Conservation (phyloP, 192 early-diverging fungal species). For the Gaertneriomyces semiglobifer region DNA sequence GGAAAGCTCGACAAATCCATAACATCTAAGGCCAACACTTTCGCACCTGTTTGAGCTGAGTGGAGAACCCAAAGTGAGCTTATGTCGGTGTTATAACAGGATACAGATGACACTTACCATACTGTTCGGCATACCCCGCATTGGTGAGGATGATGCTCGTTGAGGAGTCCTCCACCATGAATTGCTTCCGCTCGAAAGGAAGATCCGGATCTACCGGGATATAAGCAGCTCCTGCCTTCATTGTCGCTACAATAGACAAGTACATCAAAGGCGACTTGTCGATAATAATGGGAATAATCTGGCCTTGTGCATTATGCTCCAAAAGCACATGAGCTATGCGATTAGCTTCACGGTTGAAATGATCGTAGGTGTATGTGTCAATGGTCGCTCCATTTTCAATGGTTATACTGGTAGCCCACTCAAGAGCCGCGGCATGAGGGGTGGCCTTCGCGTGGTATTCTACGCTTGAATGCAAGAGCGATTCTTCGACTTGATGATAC, state of each 20-base stretch:
- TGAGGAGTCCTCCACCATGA: conserved; percentile 18
- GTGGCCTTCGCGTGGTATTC: conserved; percentile 7
- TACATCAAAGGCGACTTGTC: conserved; percentile 7
- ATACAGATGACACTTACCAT: background rate
- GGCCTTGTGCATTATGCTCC: background rate
- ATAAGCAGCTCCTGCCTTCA: conserved; percentile 39
- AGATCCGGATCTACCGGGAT: conserved; percentile 26
- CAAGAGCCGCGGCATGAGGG: conserved; percentile 8
- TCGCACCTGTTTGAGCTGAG: background rate
- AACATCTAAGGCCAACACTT: background rate
- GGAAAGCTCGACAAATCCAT: background rate
- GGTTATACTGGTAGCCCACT: conserved; percentile 1
- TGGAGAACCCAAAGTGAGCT: background rate
- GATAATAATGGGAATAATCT: conserved; percentile 5
- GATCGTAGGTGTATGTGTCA: conserved; percentile 2
- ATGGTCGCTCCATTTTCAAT: background rate
- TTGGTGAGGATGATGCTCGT: conserved; percentile 4
- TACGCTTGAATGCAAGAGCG: conserved; percentile 8
- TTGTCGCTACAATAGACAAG: conserved; percentile 18
- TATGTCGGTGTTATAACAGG: background rate
- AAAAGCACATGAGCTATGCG: conserved; percentile 9
- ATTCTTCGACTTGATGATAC: background rate
- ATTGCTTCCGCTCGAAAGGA: conserved; percentile 28
- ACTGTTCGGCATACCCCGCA: background rate
- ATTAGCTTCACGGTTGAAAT: conserved; percentile 15